phyloP scores from a whole-genome alignment of 352 stramenopile species.

The Globisporangium abappressorium region DNA sequence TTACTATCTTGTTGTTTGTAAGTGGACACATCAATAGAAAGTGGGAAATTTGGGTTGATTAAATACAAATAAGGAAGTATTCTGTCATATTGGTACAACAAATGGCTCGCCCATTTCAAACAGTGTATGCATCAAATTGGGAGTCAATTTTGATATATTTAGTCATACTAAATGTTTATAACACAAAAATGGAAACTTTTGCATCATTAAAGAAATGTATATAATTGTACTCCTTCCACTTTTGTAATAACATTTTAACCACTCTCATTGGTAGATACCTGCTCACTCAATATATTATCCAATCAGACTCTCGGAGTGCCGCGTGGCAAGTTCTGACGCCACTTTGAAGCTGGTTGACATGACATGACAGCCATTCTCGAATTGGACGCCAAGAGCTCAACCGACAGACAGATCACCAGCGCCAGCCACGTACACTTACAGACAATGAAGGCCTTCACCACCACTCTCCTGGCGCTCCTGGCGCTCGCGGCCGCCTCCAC shows the following conservation, averaged over 20 bases:
- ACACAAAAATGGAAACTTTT: too few relatives aligned
- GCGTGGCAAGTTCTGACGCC: conserved; percentile 26
- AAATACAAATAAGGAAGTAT: too few relatives aligned
- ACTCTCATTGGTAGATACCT: conserved; percentile 15
- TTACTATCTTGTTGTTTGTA: too few relatives aligned
- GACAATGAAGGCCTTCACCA: conserved; percentile 45
- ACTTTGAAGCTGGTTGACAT: conserved; percentile 6
- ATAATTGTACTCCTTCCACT: not conserved
- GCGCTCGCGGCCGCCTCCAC: conserved; percentile 24
- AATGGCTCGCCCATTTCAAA: too few relatives aligned
- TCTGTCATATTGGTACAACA: too few relatives aligned
- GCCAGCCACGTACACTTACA: not conserved
- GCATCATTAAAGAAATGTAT: too few relatives aligned
- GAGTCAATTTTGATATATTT: too few relatives aligned
- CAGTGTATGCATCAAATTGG: too few relatives aligned
- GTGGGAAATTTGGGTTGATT: too few relatives aligned
- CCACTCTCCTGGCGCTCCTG: conserved; percentile 29
- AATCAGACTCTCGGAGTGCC: conserved; percentile 25
- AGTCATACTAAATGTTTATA: too few relatives aligned
- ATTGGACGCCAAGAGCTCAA: conserved; percentile 12
- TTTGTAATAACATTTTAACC: not conserved
- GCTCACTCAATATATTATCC: conserved; percentile 30
- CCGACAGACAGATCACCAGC: not conserved
- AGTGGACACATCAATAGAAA: too few relatives aligned
- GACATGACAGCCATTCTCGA: conserved; percentile 9